Evolutionary conservation across 2,329 filamentous ascomycete genomes (phyloP), one percentile per base, ranked within the genome.

Genomic region (Arthrinium phaeospermum): DNA sequence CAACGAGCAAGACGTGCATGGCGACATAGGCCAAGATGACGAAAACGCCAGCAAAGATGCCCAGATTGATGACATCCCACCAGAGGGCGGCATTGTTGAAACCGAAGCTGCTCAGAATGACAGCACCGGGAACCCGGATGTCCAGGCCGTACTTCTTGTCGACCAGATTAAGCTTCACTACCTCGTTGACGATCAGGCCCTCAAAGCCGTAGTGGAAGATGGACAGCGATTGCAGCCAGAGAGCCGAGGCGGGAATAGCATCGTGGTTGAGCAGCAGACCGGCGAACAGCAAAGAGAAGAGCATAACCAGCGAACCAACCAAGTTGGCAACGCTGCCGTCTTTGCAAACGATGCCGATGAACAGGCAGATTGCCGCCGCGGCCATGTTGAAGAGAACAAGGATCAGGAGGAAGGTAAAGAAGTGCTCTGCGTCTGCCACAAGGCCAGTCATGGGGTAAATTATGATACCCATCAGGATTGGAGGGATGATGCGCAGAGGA

Each of bases 141-240:
- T 98, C 95, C 6, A 99, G 89, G 7, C 96, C 96, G 75, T 98
- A 98, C 83, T 98, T 97, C 82, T 96, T 92, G 81, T 99, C 96
- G 57, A 97, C 90, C 37, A 99, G 89, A 0, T 93, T 96, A 61
- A 99, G 86, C 78, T 94, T 94, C 37, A 94, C 91, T 67, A 98
- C 97, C 84, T 99, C 96, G 80, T 98, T 99, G 77, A 99, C 96
- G 75, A 98, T 97, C 19, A 99, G 89, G 1, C 94, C 93, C 86
- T 99, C 96, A 78, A 98, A 98, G 6, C 93, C 96, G 80, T 97
- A 99, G 81, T 99, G 96, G 88, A 99, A 99, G 75, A 99, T 99
- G 1, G 95, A 98, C 12, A 99, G 85, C 84, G 90, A 91, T 86
- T 99, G 96, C 70, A 99, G 84, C 96, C 96, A 99, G 74, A 95